These are phyloP conservation scores for Fusarium paranaense DNA, from an alignment of 2,329 filamentous ascomycete genomes.

Conservation along the genomic window DNA sequence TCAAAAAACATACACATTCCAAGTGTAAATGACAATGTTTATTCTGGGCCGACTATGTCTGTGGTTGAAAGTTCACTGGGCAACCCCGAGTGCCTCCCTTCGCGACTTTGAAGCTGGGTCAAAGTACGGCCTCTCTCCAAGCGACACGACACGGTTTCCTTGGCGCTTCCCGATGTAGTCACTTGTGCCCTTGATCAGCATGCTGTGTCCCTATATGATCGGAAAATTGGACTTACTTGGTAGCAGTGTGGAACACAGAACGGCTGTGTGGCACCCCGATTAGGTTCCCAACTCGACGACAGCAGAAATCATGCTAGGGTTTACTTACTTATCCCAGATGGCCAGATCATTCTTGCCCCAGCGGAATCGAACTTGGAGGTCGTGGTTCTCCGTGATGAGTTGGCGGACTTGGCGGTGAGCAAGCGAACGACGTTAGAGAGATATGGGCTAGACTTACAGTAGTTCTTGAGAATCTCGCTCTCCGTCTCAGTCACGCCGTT, in stretches of 20 bases:
- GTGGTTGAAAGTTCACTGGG: not conserved
- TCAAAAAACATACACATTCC: not conserved
- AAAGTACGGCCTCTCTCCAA: conserved; percentile 11
- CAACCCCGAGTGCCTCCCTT: conserved; percentile 13
- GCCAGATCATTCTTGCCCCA: not conserved
- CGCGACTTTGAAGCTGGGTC: conserved; percentile 6
- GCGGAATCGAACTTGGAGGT: not conserved
- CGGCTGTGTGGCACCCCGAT: conserved; percentile 8
- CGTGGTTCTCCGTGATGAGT: conserved; percentile 1
- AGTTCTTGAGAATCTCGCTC: conserved; percentile 18
- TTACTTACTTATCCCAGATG: conserved; percentile 14
- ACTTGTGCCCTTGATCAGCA: conserved; percentile 13
- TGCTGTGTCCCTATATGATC: conserved; percentile 5
- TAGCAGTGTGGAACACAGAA: conserved; percentile 24
- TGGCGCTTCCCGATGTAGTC: conserved; percentile 21
- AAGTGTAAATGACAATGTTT: not conserved
- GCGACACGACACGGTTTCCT: conserved; percentile 14
- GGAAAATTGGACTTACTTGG: conserved; percentile 33
- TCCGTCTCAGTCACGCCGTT: conserved; percentile 11
- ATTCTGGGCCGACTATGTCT: not conserved
- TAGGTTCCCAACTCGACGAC: conserved; percentile 6
- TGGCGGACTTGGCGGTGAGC: not conserved
- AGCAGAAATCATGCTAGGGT: not conserved
- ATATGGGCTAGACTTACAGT: not conserved
- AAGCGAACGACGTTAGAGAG: not conserved